Evolutionary conservation across 1,284 basidiomycete genomes (phyloP), one percentile per base, ranked within the genome.

Genomic region (Ceratobasidium sp.): DNA sequence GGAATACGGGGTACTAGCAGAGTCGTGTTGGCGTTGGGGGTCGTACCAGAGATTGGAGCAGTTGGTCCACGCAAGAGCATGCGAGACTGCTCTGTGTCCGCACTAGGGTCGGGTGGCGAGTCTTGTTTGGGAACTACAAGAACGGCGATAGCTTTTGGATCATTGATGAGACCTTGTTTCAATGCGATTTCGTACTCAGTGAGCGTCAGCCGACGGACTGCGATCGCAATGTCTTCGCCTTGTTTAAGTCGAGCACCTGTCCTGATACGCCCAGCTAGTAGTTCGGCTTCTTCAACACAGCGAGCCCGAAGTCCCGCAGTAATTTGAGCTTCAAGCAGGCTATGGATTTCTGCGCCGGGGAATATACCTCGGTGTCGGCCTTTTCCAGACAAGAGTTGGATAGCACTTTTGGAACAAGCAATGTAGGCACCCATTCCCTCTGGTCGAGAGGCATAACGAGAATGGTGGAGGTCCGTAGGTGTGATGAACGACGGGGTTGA

Each of bases 201-300:
- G 3, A 44, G 28, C 35, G 66, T 70, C 35, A 70, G 38, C 23
- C 66, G 54, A n/a, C 66, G 66, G n/a, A 70, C 54, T 14, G 55
- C 54, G 16, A 70, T 13, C 23, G 52, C 66, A 58, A 44, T 43
- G 9, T 41, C 43, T 70, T 38, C 54, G 43, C 43, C 66, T 9
- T 41, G 26, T 41, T 47, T 26, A 35, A 46, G 44, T 14, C 55
- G 55, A 7, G 66, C 23, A 35, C 54, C 35, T 43, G 54, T 32
- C 35, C 41, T 47, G n/a, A 70, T 54, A n/a, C 66, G 52, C 5
- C 14, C 43, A 28, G 41, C 66, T 30, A 70, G 43, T 23, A 70
- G 50, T 70, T 70, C 43, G 6, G 66, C 66, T 49, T 70, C 66
- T 58, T 70, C 66, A 2, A 30, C 66, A 26, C 66, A 70, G 26